These are phyloP conservation scores for Crithidia expoeki DNA, from an alignment of 208 protist species.

Conservation along the genomic window DNA sequence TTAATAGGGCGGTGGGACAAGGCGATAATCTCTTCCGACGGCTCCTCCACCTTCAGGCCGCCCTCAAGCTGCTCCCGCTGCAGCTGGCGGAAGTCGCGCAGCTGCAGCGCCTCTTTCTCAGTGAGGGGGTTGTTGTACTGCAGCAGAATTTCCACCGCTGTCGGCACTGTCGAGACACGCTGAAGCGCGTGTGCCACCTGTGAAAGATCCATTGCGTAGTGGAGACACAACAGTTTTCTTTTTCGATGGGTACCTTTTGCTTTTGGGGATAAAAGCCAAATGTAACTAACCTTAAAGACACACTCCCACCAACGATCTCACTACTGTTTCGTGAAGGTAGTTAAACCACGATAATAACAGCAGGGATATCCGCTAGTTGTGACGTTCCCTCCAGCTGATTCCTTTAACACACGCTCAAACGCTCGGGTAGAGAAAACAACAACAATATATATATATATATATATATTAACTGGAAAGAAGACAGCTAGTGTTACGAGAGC, in stretches of 20 bases:
- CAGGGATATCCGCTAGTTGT: slow-evolving; percentile 1
- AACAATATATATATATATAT: neutral
- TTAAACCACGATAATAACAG: slow-evolving; percentile 7
- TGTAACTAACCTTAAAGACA: too few relatives aligned
- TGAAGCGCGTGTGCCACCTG: slow-evolving; percentile 57
- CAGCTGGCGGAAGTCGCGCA: slow-evolving; percentile 48
- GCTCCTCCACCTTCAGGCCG: slow-evolving; percentile 54
- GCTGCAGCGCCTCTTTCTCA: slow-evolving; percentile 63
- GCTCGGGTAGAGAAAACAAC: neutral
- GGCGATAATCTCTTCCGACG: slow-evolving; percentile 48
- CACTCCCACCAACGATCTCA: too few relatives aligned
- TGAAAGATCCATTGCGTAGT: slow-evolving; percentile 60
- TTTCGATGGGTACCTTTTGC: too few relatives aligned
- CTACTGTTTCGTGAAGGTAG: too few relatives aligned
- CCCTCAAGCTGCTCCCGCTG: slow-evolving; percentile 64
- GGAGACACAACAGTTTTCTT: neutral
- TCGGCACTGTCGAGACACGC: slow-evolving; percentile 28
- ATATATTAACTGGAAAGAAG: neutral
- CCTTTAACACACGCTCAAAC: neutral
- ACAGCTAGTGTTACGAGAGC: neutral
- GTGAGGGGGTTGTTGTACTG: slow-evolving; percentile 81
- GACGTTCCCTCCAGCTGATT: slow-evolving; percentile 3
- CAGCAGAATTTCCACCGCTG: slow-evolving; percentile 60
- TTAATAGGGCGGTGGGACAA: slow-evolving; percentile 55
- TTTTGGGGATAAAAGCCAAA: too few relatives aligned